Percentiles rank a stretch among this genome's conserved stretches.
Conservation (phyloP, 2,329 filamentous ascomycete species). For the Apiospora marii region DNA sequence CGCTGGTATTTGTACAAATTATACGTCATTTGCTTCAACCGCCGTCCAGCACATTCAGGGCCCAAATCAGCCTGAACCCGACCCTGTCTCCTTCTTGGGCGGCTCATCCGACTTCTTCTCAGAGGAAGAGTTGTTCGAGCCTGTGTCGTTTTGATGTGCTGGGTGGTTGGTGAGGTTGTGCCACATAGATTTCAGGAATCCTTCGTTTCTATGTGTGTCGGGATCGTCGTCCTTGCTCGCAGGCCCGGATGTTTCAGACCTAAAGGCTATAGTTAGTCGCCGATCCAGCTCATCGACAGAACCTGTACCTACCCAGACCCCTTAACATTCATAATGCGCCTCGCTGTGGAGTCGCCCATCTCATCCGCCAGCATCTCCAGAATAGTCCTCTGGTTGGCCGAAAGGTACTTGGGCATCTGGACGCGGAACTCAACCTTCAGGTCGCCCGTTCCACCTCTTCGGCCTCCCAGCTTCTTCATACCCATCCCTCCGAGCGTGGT, state of each 20-base stretch:
- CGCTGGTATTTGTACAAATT: constrained; percentile 19
- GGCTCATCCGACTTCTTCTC: constrained; percentile 36
- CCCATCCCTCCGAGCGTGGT: constrained; percentile 90
- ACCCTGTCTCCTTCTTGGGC: constrained; percentile 38
- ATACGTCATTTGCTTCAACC: constrained; percentile 3
- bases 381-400: constrained; percentile 88
- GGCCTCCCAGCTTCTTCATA: constrained; percentile 83
- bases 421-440: constrained; percentile 95
- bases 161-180: constrained; percentile 86
- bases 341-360: constrained; percentile 90
- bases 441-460: constrained; percentile 77
- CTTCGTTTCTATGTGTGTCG: constrained; percentile 76
- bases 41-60: not conserved
- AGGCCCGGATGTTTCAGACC: constrained; percentile 31
- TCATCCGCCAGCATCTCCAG: constrained; percentile 97
- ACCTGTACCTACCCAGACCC: constrained; percentile 55
- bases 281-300: not conserved
- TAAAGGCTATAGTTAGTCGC: constrained; percentile 22
- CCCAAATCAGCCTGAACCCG: constrained; percentile 35
- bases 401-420: constrained; percentile 92
- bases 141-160: constrained; percentile 52
- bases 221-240: constrained; percentile 45
- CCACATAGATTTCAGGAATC: constrained; percentile 93
- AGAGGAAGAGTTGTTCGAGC: constrained; percentile 33
- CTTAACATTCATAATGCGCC: constrained; percentile 87